These are phyloP conservation scores for Lolium rigidum DNA, from an alignment of 176 grass and related monocot species.

Conservation along the genomic window DNA sequence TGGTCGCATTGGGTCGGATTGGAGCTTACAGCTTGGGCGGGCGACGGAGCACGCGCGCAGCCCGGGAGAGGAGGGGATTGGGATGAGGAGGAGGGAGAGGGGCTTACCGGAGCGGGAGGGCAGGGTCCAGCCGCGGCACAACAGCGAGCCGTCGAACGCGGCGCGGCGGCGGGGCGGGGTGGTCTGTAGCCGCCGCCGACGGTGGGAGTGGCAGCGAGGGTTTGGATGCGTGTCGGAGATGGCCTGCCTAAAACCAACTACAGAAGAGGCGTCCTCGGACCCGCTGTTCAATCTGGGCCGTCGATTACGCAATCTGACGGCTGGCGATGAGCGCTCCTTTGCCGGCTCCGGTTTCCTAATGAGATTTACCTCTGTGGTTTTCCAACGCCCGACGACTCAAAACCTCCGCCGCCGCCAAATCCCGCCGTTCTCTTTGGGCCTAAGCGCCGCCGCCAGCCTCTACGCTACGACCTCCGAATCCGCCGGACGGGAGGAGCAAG, in stretches of 20 bases:
- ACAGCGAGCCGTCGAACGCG: not conserved
- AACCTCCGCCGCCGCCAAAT: not conserved
- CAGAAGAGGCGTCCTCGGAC: not conserved
- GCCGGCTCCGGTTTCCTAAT: not conserved
- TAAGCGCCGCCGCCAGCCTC: not conserved
- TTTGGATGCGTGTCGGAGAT: not conserved
- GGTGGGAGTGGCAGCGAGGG: not conserved
- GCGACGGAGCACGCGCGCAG: not conserved
- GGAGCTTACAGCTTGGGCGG: not conserved
- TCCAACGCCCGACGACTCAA: not conserved
- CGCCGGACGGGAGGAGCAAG: not conserved
- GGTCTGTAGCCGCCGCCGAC: slow-evolving; percentile 31
- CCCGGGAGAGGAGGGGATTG: not conserved
- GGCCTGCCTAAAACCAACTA: not conserved
- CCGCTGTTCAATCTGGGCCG: not conserved
- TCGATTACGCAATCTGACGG: slow-evolving; percentile 28
- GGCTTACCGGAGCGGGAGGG: slow-evolving; percentile 23
- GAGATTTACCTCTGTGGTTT: no score
- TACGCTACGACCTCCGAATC: not conserved
- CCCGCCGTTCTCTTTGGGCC: not conserved
- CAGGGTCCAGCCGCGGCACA: not conserved
- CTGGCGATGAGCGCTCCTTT: not conserved
- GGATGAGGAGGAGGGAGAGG: not conserved
- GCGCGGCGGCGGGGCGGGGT: not conserved
- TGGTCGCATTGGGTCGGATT: not conserved